Conservation (phyloP, 495 filamentous ascomycete genomes). For the Lasiosphaeris hirsuta region DNA sequence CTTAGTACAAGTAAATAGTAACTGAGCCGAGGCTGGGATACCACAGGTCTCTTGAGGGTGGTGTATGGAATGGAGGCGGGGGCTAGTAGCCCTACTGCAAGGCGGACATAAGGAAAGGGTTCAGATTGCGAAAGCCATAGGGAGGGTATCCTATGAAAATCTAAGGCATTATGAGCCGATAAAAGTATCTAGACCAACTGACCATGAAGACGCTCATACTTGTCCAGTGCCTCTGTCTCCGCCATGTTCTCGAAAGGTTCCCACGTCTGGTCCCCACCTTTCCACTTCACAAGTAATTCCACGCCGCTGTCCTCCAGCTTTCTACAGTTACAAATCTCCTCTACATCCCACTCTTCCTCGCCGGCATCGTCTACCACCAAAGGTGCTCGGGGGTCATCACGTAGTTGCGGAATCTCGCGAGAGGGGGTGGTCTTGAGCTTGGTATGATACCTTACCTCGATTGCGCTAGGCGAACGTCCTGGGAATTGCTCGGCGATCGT, state of each 20-base stretch:
- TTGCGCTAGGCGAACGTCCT: too few species aligned
- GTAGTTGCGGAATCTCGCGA: neutral
- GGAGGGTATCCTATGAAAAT: too few species aligned
- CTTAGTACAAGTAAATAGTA: too few species aligned
- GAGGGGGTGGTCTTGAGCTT: neutral
- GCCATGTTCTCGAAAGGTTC: neutral
- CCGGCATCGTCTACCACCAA: neutral
- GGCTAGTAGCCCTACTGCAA: too few species aligned
- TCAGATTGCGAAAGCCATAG: too few species aligned
- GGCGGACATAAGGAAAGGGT: too few species aligned
- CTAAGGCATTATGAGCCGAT: too few species aligned
- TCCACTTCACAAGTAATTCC: neutral
- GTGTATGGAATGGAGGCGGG: too few species aligned
- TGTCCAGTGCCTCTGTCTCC: neutral
- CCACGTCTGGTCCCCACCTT: constrained; percentile 1
- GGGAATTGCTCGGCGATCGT: too few species aligned
- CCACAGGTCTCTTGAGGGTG: too few species aligned
- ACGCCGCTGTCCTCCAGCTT: neutral
- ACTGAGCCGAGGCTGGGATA: too few species aligned
- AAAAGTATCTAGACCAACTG: neutral
- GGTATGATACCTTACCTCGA: neutral
- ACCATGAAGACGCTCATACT: constrained; percentile 1
- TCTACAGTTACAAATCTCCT: neutral
- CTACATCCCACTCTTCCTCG: constrained; percentile 5
- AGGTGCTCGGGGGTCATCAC: neutral